phyloP scores from a whole-genome alignment of 1,139 yeast species.

The Geotrichum candidum region DNA sequence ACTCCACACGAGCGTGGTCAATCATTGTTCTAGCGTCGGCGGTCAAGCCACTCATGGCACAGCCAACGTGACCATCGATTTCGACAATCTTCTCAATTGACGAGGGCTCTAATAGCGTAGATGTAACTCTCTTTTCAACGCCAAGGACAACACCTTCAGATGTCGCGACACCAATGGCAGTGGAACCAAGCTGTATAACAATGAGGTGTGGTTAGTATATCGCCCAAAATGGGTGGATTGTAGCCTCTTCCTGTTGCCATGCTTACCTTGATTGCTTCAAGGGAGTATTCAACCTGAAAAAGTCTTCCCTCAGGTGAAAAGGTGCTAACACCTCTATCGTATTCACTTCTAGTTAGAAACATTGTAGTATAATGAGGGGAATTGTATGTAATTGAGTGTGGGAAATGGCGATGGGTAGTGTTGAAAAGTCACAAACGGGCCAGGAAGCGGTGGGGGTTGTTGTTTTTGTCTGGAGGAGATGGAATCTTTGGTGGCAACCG shows the following conservation, averaged over 20 bases:
- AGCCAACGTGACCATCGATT: slow-evolving; percentile 88
- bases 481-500: neutral
- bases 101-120: slow-evolving; percentile 82
- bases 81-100: slow-evolving; percentile 96
- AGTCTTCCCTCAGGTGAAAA: slow-evolving; percentile 98
- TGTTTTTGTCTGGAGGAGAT: neutral
- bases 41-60: slow-evolving; percentile 98
- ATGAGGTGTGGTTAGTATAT: neutral
- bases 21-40: slow-evolving; percentile 99
- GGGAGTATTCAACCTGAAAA: slow-evolving; percentile 95
- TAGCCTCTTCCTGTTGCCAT: neutral
- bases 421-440: neutral
- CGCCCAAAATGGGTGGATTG: neutral
- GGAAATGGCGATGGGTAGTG: neutral
- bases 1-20: slow-evolving; percentile 93
- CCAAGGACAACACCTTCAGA: slow-evolving; percentile 94
- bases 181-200: slow-evolving; percentile 60
- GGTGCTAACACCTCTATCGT: slow-evolving; percentile 97
- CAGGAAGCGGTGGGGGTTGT: slow-evolving; percentile 1
- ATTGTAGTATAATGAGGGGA: slow-evolving; percentile 35
- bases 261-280: slow-evolving; percentile 85
- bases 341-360: slow-evolving; percentile 98
- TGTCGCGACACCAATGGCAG: slow-evolving; percentile 97
- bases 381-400: neutral
- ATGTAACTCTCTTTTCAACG: slow-evolving; percentile 94